phyloP scores from a whole-genome alignment of 2,329 filamentous ascomycete genomes.

The Claviceps pazoutovae region DNA sequence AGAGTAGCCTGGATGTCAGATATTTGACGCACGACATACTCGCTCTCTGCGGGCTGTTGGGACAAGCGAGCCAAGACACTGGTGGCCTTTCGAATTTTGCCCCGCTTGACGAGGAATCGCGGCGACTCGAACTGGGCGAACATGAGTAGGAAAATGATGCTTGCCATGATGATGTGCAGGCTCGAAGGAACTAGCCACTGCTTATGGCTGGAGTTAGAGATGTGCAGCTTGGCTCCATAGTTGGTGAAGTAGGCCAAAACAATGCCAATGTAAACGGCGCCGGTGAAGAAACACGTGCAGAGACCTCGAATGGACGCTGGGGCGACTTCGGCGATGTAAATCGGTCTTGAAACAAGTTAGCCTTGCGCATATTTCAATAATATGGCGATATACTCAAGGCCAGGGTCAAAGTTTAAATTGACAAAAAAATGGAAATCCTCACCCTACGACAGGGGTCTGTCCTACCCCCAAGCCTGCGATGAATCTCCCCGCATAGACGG shows the following conservation, averaged over 20 bases:
- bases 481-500: constrained; percentile 52
- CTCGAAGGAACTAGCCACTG: constrained; percentile 56
- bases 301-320: constrained; percentile 57
- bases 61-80: constrained; percentile 43
- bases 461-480: constrained; percentile 53
- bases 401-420: no score
- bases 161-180: constrained; percentile 65
- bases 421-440: constrained; percentile 3
- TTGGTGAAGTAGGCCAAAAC: constrained; percentile 69
- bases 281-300: constrained; percentile 46
- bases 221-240: constrained; percentile 41
- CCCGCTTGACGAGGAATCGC: constrained; percentile 54
- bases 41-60: constrained; percentile 42
- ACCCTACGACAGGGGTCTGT: constrained; percentile 50
- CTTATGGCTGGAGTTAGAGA: constrained; percentile 30
- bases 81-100: constrained; percentile 44
- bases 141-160: constrained; percentile 54
- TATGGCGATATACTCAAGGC: no score
- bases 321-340: constrained; percentile 61
- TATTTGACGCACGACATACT: constrained; percentile 49
- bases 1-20: constrained; percentile 50
- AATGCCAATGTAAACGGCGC: constrained; percentile 58
- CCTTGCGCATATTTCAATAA: no score
- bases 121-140: constrained; percentile 59
- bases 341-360: constrained; percentile 25